phyloP scores from a whole-genome alignment of 495 filamentous ascomycete species.

The Choiromyces venosus region DNA sequence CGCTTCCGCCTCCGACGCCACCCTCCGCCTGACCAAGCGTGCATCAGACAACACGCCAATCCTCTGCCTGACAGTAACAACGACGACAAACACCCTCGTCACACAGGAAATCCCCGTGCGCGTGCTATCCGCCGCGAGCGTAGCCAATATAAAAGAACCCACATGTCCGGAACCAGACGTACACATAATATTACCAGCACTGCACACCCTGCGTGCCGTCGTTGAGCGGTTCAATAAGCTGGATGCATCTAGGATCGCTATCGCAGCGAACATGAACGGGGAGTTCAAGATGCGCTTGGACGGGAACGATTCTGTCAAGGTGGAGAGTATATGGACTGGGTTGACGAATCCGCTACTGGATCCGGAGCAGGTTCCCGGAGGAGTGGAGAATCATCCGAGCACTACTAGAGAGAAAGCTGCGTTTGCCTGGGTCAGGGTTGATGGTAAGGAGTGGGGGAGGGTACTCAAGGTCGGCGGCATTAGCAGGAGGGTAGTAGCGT shows the following conservation, averaged over 20 bases:
- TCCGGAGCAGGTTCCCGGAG: slow-evolving; percentile 58
- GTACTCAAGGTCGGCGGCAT: slow-evolving; percentile 84
- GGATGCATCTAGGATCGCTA: slow-evolving; percentile 59
- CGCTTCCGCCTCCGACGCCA: slow-evolving; percentile 65
- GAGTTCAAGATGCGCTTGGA: slow-evolving; percentile 65
- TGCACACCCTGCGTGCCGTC: slow-evolving; percentile 80
- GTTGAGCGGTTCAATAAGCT: slow-evolving; percentile 91
- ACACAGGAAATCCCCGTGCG: slow-evolving; percentile 96
- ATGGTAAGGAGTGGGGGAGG: slow-evolving; percentile 84
- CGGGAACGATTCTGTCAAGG: slow-evolving; percentile 68
- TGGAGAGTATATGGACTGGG: slow-evolving; percentile 73
- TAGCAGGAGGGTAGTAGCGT: slow-evolving; percentile 86
- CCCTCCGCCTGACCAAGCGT: slow-evolving; percentile 86
- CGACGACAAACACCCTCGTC: slow-evolving; percentile 53
- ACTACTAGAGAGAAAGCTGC: slow-evolving; percentile 57
- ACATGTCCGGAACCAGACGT: slow-evolving; percentile 87
- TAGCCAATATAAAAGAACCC: slow-evolving; percentile 84
- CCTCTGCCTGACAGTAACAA: slow-evolving; percentile 76
- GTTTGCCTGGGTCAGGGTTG: slow-evolving; percentile 82
- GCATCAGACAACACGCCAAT: slow-evolving; percentile 65
- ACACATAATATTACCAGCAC: slow-evolving; percentile 78
- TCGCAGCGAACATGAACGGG: slow-evolving; percentile 90
- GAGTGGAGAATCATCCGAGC: slow-evolving; percentile 67
- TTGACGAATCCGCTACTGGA: slow-evolving; percentile 81
- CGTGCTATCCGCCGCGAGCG: slow-evolving; percentile 69